A percentile compares a stretch with the other conserved stretches of the same genome.
These are phyloP conservation scores for Carex myosuroides DNA, from an alignment of 176 grass and related monocot genomes.

Conservation along the genomic window DNA sequence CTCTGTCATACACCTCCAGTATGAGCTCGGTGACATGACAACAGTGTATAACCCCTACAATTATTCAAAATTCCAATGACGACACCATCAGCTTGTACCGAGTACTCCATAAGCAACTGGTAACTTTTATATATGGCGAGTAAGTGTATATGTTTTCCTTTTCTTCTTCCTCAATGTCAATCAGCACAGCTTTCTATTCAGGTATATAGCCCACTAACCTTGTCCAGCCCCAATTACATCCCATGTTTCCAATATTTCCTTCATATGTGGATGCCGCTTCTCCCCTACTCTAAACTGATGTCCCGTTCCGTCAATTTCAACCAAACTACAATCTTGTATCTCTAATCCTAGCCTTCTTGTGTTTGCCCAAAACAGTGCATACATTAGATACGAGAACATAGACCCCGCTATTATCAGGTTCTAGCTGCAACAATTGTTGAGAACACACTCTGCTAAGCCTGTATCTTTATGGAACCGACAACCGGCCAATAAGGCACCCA, in stretches of 20 bases:
- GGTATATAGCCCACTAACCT: constrained; percentile 56
- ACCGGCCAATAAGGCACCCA: constrained; percentile 32
- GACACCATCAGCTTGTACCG: not conserved
- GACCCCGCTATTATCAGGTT: constrained; percentile 50
- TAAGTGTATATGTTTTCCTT: constrained; percentile 33
- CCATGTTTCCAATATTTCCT: constrained; percentile 35
- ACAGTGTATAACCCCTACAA: not conserved
- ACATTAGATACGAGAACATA: constrained; percentile 68
- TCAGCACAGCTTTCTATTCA: constrained; percentile 54
- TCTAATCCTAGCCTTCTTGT: constrained; percentile 49
- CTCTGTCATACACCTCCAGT: constrained; percentile 6
- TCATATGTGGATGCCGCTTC: constrained; percentile 41
- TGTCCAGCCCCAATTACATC: constrained; percentile 31
- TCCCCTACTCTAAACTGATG: constrained; percentile 50
- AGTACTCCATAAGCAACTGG: constrained; percentile 56
- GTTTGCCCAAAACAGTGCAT: constrained; percentile 49
- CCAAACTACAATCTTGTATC: constrained; percentile 19
- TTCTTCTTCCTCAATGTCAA: constrained; percentile 56
- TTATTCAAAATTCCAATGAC: no score
- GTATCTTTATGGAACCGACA: constrained; percentile 52
- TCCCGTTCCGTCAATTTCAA: constrained; percentile 45
- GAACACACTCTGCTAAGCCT: constrained; percentile 49
- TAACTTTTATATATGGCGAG: constrained; percentile 50
- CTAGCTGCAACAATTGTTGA: constrained; percentile 50
- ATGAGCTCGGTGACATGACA: constrained; percentile 1